These are phyloP conservation scores for Cardiospermum halicacabum DNA, from an alignment of 345 rosid genomes.

Conservation along the genomic window DNA sequence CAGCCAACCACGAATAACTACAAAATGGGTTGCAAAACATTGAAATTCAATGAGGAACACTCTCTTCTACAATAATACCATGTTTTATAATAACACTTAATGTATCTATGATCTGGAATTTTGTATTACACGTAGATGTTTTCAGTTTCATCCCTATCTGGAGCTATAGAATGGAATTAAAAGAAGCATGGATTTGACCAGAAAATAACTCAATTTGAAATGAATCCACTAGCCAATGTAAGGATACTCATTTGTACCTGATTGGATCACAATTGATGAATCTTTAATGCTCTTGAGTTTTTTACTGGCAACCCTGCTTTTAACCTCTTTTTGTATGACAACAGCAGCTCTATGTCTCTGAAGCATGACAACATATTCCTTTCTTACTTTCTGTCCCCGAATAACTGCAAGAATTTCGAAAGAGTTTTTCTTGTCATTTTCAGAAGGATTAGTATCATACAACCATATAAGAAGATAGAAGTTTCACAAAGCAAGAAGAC, in stretches of 20 bases:
- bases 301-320: conserved; percentile 41
- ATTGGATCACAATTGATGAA: conserved; percentile 66
- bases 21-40: conserved; percentile 12
- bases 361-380: conserved; percentile 54
- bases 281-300: conserved; percentile 38
- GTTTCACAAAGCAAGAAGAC: conserved; percentile 6
- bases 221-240: background rate
- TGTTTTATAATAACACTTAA: background rate
- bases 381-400: conserved; percentile 69
- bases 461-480: conserved; percentile 10
- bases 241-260: conserved; percentile 47
- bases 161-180: background rate
- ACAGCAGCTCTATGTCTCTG: conserved; percentile 83
- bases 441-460: background rate
- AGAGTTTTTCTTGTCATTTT: conserved; percentile 3
- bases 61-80: background rate
- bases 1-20: conserved; percentile 94
- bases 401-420: conserved; percentile 47
- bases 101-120: background rate
- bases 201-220: background rate
- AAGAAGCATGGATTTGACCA: background rate
- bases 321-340: conserved; percentile 63
- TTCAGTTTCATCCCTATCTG: background rate
- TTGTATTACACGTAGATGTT: background rate
- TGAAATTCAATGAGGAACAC: background rate